Percentiles rank a stretch among this genome's conserved stretches.
Evolutionary conservation across 2,329 filamentous ascomycete genomes (phyloP).

Genomic region (Fusarium algeriense): DNA sequence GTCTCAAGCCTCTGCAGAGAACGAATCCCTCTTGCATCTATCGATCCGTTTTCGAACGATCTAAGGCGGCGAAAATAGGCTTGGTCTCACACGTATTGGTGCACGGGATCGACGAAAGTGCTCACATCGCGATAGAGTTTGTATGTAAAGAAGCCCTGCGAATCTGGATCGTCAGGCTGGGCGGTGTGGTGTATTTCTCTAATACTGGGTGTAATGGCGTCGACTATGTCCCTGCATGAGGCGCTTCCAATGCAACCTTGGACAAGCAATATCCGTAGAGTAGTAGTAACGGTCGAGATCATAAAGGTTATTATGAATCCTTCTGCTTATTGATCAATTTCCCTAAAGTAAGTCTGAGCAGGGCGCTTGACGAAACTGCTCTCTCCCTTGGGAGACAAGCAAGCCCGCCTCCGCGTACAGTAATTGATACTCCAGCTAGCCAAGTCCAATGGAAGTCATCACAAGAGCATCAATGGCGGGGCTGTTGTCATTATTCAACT

Average conservation of each 20-base stretch:
- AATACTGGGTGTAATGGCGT: slow-evolving; percentile 15
- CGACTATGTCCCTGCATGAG: slow-evolving; percentile 39
- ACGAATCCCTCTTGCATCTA: slow-evolving; percentile 25
- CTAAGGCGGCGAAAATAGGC: slow-evolving; percentile 16
- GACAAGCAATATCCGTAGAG: slow-evolving; percentile 1
- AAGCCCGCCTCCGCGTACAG: slow-evolving; percentile 6
- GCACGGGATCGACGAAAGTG: slow-evolving; percentile 28
- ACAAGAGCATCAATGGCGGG: slow-evolving; percentile 27
- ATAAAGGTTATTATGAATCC: slow-evolving; percentile 4
- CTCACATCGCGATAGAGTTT: slow-evolving; percentile 26
- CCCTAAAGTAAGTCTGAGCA: slow-evolving; percentile 11
- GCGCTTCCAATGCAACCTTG: slow-evolving; percentile 27
- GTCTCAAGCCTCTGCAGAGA: slow-evolving; percentile 34
- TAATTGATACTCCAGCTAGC: slow-evolving; percentile 37
- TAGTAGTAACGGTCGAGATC: slow-evolving; percentile 7
- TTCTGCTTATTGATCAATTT: slow-evolving; percentile 6
- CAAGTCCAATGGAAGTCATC: slow-evolving; percentile 23
- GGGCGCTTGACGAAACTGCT: slow-evolving; percentile 3
- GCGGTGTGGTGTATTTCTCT: slow-evolving; percentile 31
- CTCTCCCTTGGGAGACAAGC: slow-evolving; percentile 1
- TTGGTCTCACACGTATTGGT: slow-evolving; percentile 23
- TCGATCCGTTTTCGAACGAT: slow-evolving; percentile 37
- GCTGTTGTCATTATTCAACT: slow-evolving; percentile 17
- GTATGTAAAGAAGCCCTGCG: slow-evolving; percentile 5
- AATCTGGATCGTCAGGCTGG: slow-evolving; percentile 9